Base-by-base conservation (phyloP, 139 green algal species). In the Picochlorum sp. region DNA sequence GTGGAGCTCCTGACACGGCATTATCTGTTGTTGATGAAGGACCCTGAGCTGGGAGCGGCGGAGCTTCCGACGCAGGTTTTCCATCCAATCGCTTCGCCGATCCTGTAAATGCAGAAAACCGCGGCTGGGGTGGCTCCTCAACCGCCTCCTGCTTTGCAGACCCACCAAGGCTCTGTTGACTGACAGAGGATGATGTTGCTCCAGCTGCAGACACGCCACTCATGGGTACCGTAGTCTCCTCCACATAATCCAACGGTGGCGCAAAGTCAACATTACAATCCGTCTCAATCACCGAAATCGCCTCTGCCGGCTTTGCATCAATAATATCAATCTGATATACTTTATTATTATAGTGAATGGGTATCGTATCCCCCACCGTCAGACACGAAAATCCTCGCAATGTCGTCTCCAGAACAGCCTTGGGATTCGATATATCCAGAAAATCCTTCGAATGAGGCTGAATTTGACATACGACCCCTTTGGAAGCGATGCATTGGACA, bases 261-360 rank as follows among this genome's bases (percentile, higher is more conserved):
- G 94, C 94, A 86, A 99, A 99, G 57, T 99, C 94, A 4, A 95
- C 80, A 62, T 94, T 78, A 71, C 86, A 92, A 78, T 99, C 93
- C 1, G 92, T 98, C 69, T 99, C 94, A 18, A 99, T 90, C 37
- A 99, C 92, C 7, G 86, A 94, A 45, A 99, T 90, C 11, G 94
- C 93, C 11, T 76, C 55, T 2, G 45, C 69, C 6, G 94, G 94
- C 71, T 90, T 90, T n/a, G 84, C 79, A 66, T 92, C 86, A 3
- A 82, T 62, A 44, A 95, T 82, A 67, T 95, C 83, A 47, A 96
- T 95, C 74, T 91, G 95, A 71, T 96, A 98, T 37, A 84, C 84
- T 50, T 88, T 92, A 73, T 91, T 88, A 78, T 98, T 98, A 84
- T 98, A 98, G 66, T 91, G 71, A 15, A 98, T 82, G 38, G 88